Evolutionary conservation across 148 eudicot genomes (phyloP).

Genomic region (Vaccinium myrtillus): DNA sequence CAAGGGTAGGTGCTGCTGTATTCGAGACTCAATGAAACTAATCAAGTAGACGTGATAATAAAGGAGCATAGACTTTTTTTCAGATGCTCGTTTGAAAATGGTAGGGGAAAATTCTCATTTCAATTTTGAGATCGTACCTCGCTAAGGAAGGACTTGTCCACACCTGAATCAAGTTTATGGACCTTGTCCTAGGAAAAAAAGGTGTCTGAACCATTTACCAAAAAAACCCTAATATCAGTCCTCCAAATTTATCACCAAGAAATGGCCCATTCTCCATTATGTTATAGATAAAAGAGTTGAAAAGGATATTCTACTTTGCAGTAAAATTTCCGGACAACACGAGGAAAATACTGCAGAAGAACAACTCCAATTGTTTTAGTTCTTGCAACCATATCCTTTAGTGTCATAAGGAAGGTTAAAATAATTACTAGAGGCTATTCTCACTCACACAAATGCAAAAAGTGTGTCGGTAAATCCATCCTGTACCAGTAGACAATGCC

Average conservation of each 20-base stretch:
- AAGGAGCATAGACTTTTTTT: not conserved
- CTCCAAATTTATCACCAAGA: not conserved
- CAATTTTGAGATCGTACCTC: not conserved
- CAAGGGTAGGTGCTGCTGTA: not conserved
- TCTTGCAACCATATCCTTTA: not conserved
- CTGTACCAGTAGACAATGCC: not conserved
- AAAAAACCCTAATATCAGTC: not conserved
- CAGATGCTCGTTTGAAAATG: not conserved
- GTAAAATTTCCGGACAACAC: not conserved
- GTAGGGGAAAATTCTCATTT: not conserved
- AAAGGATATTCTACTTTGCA: not conserved
- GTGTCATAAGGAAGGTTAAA: not conserved
- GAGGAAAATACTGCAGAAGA: not conserved
- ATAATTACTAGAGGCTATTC: not conserved
- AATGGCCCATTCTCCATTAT: not conserved
- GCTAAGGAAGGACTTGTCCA: not conserved
- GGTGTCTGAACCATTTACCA: not conserved
- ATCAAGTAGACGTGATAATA: not conserved
- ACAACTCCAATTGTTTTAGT: not conserved
- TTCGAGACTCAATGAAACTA: not conserved
- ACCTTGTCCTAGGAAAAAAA: not conserved
- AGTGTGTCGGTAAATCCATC: not conserved
- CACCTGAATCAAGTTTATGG: not conserved
- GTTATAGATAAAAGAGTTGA: not conserved
- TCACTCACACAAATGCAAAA: constrained; percentile 5